Evolutionary conservation across 306 rosid genomes (phyloP), one percentile per base, ranked within the genome.

Genomic region (Begonia loranthoides): DNA sequence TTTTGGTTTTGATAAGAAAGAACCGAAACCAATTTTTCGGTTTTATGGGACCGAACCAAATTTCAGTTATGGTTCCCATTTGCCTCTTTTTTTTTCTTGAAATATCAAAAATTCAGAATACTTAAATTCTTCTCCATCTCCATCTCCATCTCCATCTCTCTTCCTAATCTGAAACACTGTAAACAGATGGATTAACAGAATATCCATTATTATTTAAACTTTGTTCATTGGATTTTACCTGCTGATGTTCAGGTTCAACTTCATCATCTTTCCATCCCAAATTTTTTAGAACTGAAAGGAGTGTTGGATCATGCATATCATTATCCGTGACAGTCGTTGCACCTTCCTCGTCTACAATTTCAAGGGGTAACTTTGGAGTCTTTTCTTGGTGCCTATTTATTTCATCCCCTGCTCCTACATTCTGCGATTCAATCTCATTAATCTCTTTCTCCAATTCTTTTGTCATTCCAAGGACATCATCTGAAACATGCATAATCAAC

Each of bases 231-330:
- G 67, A 46, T 44, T 60, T 63, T 46, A 69, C 71, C 52, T 62
- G 58, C 55, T 60, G 15, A 40, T 51, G 44, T 60, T 28, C 66
- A 10, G 67, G 63, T 57, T 60, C 76, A 51, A 49, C 66, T 45
- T 60, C 72, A 9, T 73, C 75, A 48, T 71, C 87, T 50, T 75
- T 74, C 94, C 85, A 76, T 50, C 96, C 96, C 44, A 76, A 69
- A 74, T 52, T 68, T 55, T 64, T 66, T 49, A 78, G 73, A 61
- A 78, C 52, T 55, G 94, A 79, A 45, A 76, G 67, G 62, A 78
- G 52, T 33, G 73, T 55, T 1, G 92, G 92, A 59, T 82, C 92
- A 45, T 46, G 75, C 86, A 76, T 64, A 59, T 80, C 87, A 60
- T 68, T 71, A 61, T 71, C 94, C 3, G 71, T 69, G 57, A 80